phyloP scores from a whole-genome alignment of 768 basidiomycete species.

The Termitomyces sp. region DNA sequence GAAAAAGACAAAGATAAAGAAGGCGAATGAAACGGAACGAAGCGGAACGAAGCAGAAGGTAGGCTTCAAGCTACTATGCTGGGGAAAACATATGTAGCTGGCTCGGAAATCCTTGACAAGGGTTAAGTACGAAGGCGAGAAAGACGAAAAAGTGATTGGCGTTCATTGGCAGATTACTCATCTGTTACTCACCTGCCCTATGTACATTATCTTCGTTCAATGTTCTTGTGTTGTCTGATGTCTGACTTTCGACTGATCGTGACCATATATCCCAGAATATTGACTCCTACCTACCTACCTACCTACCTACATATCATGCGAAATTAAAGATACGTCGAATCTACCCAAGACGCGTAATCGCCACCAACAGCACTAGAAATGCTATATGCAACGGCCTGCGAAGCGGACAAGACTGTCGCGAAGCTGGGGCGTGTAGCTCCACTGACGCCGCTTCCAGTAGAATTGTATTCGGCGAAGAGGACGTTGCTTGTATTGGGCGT shows the following conservation, averaged over 20 bases:
- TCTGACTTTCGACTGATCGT: too few species aligned
- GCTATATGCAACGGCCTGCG: constrained; percentile 35
- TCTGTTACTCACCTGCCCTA: constrained; percentile 7
- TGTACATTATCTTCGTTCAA: neutral
- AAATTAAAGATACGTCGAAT: constrained; percentile 30
- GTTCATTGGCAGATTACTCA: neutral
- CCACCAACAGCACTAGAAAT: constrained; percentile 47
- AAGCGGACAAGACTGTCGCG: constrained; percentile 34
- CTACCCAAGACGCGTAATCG: constrained; percentile 46
- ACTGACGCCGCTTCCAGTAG: constrained; percentile 4
- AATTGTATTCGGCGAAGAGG: constrained; percentile 11
- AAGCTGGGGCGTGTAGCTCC: constrained; percentile 33
- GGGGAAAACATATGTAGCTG: too few species aligned
- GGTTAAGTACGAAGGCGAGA: constrained; percentile 35
- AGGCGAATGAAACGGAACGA: too few species aligned
- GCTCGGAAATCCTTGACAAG: too few species aligned
- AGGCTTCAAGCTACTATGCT: too few species aligned
- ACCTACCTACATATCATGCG: too few species aligned
- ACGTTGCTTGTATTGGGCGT: constrained; percentile 5
- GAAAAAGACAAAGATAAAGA: too few species aligned
- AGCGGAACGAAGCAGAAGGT: too few species aligned
- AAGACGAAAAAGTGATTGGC: constrained; percentile 33
- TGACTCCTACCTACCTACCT: too few species aligned
- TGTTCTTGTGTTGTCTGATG: neutral
- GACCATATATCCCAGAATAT: too few species aligned